These are phyloP conservation scores for Heterobasidion irregulare DNA, from an alignment of 1,284 basidiomycete species.

Conservation along the genomic window DNA sequence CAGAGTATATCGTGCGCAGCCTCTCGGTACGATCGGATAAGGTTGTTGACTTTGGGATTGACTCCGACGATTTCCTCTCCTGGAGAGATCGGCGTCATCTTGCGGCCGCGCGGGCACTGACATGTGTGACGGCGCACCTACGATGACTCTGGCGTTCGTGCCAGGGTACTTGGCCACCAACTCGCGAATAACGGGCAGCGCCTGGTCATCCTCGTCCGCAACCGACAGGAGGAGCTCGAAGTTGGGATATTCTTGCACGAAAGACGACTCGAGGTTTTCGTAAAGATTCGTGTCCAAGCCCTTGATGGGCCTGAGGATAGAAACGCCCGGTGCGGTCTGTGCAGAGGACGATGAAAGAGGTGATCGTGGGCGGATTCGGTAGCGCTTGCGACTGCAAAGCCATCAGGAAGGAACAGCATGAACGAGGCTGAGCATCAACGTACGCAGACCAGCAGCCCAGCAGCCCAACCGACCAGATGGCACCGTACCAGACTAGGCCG, in stretches of 20 bases:
- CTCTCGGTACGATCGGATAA: constrained; percentile 74
- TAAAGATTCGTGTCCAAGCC: constrained; percentile 90
- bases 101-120: neutral
- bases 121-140: constrained; percentile 46
- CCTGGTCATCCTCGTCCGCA: constrained; percentile 77
- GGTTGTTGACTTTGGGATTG: constrained; percentile 98
- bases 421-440: constrained; percentile 23
- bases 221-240: constrained; percentile 87
- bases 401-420: constrained; percentile 4
- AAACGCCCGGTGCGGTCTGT: constrained; percentile 73
- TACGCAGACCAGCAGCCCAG: constrained; percentile 77
- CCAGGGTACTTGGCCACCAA: constrained; percentile 70
- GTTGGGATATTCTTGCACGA: constrained; percentile 81
- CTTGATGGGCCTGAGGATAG: constrained; percentile 85
- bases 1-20: constrained; percentile 90
- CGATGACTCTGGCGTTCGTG: constrained; percentile 63
- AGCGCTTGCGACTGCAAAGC: constrained; percentile 57
- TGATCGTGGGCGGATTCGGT: constrained; percentile 57
- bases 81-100: constrained; percentile 17
- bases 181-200: constrained; percentile 68
- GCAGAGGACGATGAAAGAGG: constrained; percentile 46
- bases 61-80: constrained; percentile 77
- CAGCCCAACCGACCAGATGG: constrained; percentile 69
- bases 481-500: constrained; percentile 62
- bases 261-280: constrained; percentile 88